phyloP scores from a whole-genome alignment of 371 early-diverging fungal genomes.

The Parasitella parasitica region DNA sequence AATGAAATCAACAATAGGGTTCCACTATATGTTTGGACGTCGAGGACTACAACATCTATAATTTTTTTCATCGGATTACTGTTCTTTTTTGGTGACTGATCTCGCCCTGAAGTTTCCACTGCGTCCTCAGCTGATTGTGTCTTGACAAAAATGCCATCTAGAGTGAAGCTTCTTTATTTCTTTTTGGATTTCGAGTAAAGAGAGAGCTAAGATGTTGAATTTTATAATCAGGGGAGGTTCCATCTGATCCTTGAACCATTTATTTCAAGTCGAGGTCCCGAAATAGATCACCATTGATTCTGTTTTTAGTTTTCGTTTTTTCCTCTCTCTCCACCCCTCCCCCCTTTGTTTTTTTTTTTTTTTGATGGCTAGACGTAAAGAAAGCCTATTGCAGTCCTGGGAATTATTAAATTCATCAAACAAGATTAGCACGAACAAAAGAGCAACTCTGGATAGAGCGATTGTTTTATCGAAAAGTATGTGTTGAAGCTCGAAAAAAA shows the following conservation, averaged over 20 bases:
- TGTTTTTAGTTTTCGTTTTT: constrained; percentile 10
- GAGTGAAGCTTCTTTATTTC: too few relatives aligned
- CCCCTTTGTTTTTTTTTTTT: not conserved
- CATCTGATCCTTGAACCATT: too few relatives aligned
- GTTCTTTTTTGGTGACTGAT: too few relatives aligned
- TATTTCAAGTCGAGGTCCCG: too few relatives aligned
- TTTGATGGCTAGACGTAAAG: constrained; percentile 19
- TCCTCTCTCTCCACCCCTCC: not conserved
- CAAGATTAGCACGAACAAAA: not conserved
- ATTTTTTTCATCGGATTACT: too few relatives aligned
- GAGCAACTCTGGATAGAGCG: not conserved
- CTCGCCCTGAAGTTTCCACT: too few relatives aligned
- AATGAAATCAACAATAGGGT: not conserved
- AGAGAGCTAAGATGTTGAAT: too few relatives aligned
- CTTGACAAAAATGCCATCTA: too few relatives aligned
- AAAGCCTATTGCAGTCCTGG: constrained; percentile 12
- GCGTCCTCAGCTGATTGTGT: too few relatives aligned
- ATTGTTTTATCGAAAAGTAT: not conserved
- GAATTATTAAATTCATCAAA: constrained; percentile 7
- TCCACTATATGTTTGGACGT: not conserved
- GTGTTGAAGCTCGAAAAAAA: not conserved
- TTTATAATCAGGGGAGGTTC: too few relatives aligned
- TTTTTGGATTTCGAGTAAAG: too few relatives aligned
- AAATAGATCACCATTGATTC: constrained; percentile 12
- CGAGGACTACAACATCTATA: too few relatives aligned